Percentiles rank a stretch among this genome's conserved stretches.
phyloP scores from a whole-genome alignment of 176 grass and related monocot species.

The Avena atlantica region DNA sequence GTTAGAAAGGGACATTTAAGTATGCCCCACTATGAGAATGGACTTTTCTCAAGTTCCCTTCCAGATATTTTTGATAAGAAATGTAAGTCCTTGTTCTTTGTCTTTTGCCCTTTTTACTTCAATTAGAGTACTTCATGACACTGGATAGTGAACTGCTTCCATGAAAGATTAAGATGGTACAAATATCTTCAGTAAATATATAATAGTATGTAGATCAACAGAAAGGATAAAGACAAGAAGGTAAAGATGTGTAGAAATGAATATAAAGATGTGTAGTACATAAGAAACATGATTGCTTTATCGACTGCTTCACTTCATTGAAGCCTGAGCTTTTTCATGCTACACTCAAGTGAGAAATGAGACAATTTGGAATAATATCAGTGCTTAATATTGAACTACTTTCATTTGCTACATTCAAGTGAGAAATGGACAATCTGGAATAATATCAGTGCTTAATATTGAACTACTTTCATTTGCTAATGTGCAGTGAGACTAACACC shows the following conservation, averaged over 20 bases:
- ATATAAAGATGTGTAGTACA: background rate
- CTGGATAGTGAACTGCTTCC: conserved; percentile 13
- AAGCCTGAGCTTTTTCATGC: conserved; percentile 18
- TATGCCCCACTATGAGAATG: conserved; percentile 58
- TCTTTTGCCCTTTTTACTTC: conserved; percentile 22
- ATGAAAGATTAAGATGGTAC: background rate
- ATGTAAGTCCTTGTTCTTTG: conserved; percentile 53
- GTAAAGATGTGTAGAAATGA: conserved; percentile 9
- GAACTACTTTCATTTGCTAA: conserved; percentile 39
- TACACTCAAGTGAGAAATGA: conserved; percentile 14
- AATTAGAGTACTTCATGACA: conserved; percentile 9
- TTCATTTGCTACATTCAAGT: conserved; percentile 21
- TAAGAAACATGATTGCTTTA: conserved; percentile 38
- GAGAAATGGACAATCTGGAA: conserved; percentile 4
- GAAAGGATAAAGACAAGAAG: background rate
- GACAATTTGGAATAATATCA: background rate
- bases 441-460: conserved; percentile 27
- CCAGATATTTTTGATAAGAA: conserved; percentile 83
- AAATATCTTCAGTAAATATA: conserved; percentile 1
- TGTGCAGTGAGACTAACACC: conserved; percentile 73
- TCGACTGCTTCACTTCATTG: background rate
- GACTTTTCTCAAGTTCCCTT: conserved; percentile 80
- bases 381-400: conserved; percentile 31
- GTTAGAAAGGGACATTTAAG: conserved; percentile 50
- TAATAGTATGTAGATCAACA: background rate